Evolutionary conservation across 2,329 filamentous ascomycete species (phyloP).

Genomic region (Diaporthe eres): DNA sequence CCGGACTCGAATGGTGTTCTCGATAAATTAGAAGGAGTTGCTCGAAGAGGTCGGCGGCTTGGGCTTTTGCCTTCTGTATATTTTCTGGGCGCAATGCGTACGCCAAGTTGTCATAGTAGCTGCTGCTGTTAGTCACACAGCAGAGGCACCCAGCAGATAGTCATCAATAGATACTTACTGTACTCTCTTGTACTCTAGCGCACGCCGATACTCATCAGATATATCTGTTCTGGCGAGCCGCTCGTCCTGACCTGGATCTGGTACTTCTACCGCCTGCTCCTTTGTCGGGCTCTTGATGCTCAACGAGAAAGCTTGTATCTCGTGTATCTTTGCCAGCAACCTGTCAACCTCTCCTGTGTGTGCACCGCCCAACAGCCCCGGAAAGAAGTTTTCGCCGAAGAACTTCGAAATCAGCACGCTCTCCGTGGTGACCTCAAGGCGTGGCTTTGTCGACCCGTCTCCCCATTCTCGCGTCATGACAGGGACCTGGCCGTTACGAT

Average conservation of each 20-base stretch:
- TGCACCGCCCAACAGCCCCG: conserved; percentile 11
- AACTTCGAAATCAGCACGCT: conserved; percentile 27
- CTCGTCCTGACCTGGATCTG: conserved; percentile 37
- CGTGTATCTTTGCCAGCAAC: conserved; percentile 39
- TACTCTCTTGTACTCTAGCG: conserved; percentile 30
- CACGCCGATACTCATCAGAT: conserved; percentile 23
- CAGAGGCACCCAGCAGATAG: neutral
- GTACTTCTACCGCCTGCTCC: conserved; percentile 37
- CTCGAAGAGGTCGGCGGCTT: conserved; percentile 29
- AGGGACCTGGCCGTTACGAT: conserved; percentile 43
- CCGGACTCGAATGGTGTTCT: neutral
- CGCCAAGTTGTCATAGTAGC: conserved; percentile 34
- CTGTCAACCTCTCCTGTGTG: conserved; percentile 31
- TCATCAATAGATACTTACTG: conserved; percentile 4
- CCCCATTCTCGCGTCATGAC: conserved; percentile 38
- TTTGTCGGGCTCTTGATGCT: conserved; percentile 36
- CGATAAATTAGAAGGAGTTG: neutral
- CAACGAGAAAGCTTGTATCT: conserved; percentile 40
- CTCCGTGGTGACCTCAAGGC: neutral
- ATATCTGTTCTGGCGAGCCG: conserved; percentile 34
- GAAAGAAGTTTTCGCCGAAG: conserved; percentile 6
- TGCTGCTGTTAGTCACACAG: conserved; percentile 35
- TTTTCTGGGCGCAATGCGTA: conserved; percentile 28
- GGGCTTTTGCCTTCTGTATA: conserved; percentile 24
- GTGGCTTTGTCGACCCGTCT: conserved; percentile 4